Evolutionary conservation across 2,329 filamentous ascomycete species (phyloP).

Genomic region (Chrysoporthe cubensis): DNA sequence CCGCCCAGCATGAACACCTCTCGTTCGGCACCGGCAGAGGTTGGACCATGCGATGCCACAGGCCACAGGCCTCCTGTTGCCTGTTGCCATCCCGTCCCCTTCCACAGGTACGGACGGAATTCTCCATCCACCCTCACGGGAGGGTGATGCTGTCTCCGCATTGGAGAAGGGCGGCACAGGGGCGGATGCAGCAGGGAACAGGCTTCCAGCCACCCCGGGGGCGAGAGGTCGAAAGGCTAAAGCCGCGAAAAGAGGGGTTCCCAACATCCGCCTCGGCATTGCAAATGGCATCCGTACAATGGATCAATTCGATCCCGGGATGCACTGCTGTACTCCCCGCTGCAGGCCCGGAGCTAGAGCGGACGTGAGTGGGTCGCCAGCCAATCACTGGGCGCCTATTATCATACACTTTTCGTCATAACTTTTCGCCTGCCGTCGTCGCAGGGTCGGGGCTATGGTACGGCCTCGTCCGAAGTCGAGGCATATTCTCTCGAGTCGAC

Average conservation of each 20-base stretch:
- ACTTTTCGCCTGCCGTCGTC: not conserved
- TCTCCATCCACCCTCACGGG: not conserved
- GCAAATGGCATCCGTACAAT: not conserved
- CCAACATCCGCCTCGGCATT: conserved; percentile 11
- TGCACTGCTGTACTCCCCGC: not conserved
- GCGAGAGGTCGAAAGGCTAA: not conserved
- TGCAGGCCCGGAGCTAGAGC: not conserved
- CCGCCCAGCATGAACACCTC: not conserved
- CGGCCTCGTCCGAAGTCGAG: not conserved
- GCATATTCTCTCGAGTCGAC: not conserved
- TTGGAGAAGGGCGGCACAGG: conserved; percentile 5
- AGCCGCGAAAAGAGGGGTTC: conserved; percentile 15
- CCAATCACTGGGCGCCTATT: not conserved
- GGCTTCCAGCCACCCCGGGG: conserved; percentile 8
- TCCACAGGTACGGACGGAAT: not conserved
- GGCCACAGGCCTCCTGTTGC: not conserved
- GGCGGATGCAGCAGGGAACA: conserved; percentile 1
- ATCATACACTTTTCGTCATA: not conserved
- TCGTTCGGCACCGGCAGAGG: not conserved
- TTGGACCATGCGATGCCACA: not conserved
- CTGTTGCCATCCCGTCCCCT: not conserved
- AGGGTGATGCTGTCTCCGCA: conserved; percentile 7
- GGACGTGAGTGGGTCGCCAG: not conserved
- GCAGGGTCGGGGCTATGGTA: not conserved
- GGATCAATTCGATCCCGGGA: not conserved